Percentiles rank a stretch among this genome's conserved stretches.
Conservation (phyloP, 2,329 filamentous ascomycete species). For the Ophiostoma montium region DNA sequence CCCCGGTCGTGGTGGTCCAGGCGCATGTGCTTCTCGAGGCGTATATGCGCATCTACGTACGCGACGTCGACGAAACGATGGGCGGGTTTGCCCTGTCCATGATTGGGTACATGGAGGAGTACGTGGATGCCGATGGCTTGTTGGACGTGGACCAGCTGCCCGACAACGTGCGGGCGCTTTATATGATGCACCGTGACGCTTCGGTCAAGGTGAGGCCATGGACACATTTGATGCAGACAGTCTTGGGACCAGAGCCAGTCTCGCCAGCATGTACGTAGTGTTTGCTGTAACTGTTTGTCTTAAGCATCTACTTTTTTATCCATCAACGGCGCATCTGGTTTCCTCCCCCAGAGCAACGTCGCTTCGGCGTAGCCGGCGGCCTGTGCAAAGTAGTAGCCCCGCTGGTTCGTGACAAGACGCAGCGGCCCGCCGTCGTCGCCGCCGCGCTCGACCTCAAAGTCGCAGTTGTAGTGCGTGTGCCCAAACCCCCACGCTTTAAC, state of each 20-base stretch:
- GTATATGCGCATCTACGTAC: constrained; percentile 15
- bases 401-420: constrained; percentile 18
- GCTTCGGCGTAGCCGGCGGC: constrained; percentile 23
- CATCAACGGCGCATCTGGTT: no score
- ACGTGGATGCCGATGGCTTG: constrained; percentile 16
- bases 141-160: constrained; percentile 14
- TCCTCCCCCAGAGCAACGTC: not conserved
- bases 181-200: not conserved
- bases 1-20: constrained; percentile 12
- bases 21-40: constrained; percentile 17
- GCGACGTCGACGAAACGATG: constrained; percentile 12
- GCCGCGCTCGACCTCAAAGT: constrained; percentile 17
- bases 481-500: constrained; percentile 34
- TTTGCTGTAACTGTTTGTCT: no score
- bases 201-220: not conserved
- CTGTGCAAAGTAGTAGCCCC: constrained; percentile 21
- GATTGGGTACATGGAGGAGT: constrained; percentile 16
- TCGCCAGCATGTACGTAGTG: no score
- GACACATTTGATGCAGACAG: no score
- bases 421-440: constrained; percentile 12
- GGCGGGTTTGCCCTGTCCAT: constrained; percentile 14
- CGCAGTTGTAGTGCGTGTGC: constrained; percentile 34
- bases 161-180: not conserved
- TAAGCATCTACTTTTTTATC: no score
- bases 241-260: no score